Base-by-base conservation (phyloP, 805 yeast species). In the Ogataea naganishii region DNA sequence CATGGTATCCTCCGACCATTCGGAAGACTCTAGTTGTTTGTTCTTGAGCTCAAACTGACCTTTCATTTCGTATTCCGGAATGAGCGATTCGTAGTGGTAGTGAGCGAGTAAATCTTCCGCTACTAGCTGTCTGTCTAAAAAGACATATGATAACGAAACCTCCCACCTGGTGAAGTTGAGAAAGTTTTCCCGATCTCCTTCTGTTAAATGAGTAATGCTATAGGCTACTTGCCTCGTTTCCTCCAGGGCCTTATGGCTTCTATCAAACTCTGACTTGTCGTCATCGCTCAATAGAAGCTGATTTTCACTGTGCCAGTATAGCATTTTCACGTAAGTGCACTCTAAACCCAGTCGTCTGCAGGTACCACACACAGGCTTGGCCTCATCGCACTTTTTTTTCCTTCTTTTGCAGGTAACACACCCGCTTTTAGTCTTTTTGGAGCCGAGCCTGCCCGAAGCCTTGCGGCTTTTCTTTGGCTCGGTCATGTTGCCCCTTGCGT, bases 321-420 rank as follows among this genome's bases (percentile, higher is more conserved):
- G 23, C 16, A 24, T 34, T 13, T 33, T 31, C 5, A 20, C 30
- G 31, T 49, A 48, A 11, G 27, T 18, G 29, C 55, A 49, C 10
- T 27, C 24, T 5, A 44, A 31, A 1, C 29, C 26, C 26, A 47
- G 35, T 23, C 49, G 33, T 10, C 7, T 4, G 24, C 56, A 51
- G 7, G 36, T 33, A 7, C 19, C 16, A 20, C 56, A 51, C 6
- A 27, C 33, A 2, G 56, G 56, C 23, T 34, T 43, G 4, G 19
- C 17, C 32, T 49, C 50, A 27, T 49, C 46, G 38, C 71, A 64
- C 18, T 63, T 55, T 38, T 64, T 64, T 36, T 61, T 65, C 23
- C 68, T 51, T 14, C 50, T 46, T 33, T 67, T 49, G 40, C 71
- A 64, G 5, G 59, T 58, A 49, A 56, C 48, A 33, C 71, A 64